phyloP scores from a whole-genome alignment of 192 early-diverging fungal genomes.

The Thamnidium elegans region DNA sequence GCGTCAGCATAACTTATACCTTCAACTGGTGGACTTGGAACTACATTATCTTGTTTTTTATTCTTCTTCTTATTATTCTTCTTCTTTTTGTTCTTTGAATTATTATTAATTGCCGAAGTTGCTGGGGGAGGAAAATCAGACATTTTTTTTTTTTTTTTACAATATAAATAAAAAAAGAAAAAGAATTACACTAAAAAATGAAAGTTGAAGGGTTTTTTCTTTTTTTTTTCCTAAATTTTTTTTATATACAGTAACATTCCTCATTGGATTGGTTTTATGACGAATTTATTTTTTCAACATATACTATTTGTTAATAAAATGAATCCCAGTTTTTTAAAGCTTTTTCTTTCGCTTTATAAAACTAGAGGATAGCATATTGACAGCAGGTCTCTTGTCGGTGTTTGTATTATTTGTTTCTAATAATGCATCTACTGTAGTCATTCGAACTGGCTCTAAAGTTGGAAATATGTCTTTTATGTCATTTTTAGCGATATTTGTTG shows the following conservation, averaged over 20 bases:
- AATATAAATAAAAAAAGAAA: not conserved
- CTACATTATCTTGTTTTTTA: not conserved
- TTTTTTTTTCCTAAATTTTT: not conserved
- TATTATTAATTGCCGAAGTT: not conserved
- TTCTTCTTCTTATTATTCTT: not conserved
- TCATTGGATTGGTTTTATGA: conserved; percentile 3
- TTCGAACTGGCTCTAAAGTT: not conserved
- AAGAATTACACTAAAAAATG: not conserved
- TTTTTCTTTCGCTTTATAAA: conserved; percentile 11
- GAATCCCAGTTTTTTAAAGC: not conserved
- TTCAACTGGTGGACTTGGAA: too few species aligned
- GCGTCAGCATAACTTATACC: too few species aligned
- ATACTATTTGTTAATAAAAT: not conserved
- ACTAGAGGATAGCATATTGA: conserved; percentile 2
- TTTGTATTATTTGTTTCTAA: not conserved
- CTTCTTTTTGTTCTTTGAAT: not conserved
- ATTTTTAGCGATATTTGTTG: not conserved
- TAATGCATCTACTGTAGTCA: not conserved
- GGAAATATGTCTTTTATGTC: conserved; percentile 7
- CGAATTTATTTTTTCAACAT: not conserved
- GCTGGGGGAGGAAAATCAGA: not conserved
- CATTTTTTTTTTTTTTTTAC: not conserved
- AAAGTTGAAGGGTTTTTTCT: not conserved
- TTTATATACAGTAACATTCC: not conserved
- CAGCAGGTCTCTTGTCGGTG: not conserved